These are phyloP conservation scores for Penicillium dipodomyicola DNA, from an alignment of 495 filamentous ascomycete genomes.

Conservation along the genomic window DNA sequence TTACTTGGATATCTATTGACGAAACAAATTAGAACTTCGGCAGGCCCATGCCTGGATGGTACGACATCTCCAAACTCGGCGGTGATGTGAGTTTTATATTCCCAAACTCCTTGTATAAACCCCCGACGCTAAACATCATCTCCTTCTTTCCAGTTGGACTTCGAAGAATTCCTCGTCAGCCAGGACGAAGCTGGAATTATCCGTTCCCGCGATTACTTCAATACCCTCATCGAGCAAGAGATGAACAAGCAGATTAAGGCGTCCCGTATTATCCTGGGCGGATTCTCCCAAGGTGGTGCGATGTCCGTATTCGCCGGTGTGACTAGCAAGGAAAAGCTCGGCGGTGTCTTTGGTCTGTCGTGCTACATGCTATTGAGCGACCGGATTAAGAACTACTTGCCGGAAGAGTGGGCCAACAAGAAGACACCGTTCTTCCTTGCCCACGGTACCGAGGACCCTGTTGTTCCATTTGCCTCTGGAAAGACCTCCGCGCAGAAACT, in stretches of 20 bases:
- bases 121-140: background rate
- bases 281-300: slow-evolving; percentile 62
- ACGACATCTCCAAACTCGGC: slow-evolving; percentile 70
- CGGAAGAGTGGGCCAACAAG: slow-evolving; percentile 66
- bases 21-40: slow-evolving; percentile 61
- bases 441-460: slow-evolving; percentile 70
- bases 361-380: slow-evolving; percentile 74
- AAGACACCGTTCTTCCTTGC: slow-evolving; percentile 84
- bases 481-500: slow-evolving; percentile 59
- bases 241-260: slow-evolving; percentile 79
- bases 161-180: slow-evolving; percentile 47
- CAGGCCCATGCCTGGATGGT: slow-evolving; percentile 89
- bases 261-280: slow-evolving; percentile 78
- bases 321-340: slow-evolving; percentile 71
- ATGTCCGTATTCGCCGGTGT: slow-evolving; percentile 65
- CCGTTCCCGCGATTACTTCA: slow-evolving; percentile 68
- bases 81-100: slow-evolving; percentile 37
- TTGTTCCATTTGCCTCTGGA: slow-evolving; percentile 70
- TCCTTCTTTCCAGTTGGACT: slow-evolving; percentile 33
- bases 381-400: slow-evolving; percentile 64
- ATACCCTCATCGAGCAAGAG: slow-evolving; percentile 77
- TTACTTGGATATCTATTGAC: background rate
- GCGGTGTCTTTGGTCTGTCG: slow-evolving; percentile 82
- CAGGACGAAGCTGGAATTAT: slow-evolving; percentile 84
- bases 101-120: background rate